Evolutionary conservation across 2,329 filamentous ascomycete species (phyloP).

Genomic region (Apiospora marii): DNA sequence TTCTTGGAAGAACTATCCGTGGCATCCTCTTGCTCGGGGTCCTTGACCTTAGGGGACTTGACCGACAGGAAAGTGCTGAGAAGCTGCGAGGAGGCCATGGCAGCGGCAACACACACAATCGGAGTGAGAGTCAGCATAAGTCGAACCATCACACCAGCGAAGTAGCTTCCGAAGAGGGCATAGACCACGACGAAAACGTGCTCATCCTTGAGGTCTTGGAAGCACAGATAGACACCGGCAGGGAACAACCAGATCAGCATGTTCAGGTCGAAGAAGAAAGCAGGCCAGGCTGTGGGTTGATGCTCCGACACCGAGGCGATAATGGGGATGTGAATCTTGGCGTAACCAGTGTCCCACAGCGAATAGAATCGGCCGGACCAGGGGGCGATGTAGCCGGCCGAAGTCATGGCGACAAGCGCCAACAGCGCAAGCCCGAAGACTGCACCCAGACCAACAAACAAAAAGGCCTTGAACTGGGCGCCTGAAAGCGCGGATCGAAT

Average conservation of each 20-base stretch:
- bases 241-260: conserved; percentile 99
- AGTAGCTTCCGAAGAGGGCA: conserved; percentile 95
- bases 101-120: conserved; percentile 93
- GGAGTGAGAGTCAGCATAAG: conserved; percentile 97
- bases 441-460: conserved; percentile 76
- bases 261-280: conserved; percentile 99
- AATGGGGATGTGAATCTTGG: conserved; percentile 99
- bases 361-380: conserved; percentile 99
- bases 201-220: conserved; percentile 91
- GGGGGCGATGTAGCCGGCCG: conserved; percentile 90
- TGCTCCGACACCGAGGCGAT: conserved; percentile 99
- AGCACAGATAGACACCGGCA: conserved; percentile 97
- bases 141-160: conserved; percentile 98
- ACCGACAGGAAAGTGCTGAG: conserved; percentile 83
- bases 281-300: conserved; percentile 97
- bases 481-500: conserved; percentile 87
- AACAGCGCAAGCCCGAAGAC: conserved; percentile 72
- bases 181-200: conserved; percentile 99
- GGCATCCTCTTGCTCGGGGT: conserved; percentile 51
- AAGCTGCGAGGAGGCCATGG: conserved; percentile 85
- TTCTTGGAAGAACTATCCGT: conserved; percentile 67
- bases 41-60: conserved; percentile 65
- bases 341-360: conserved; percentile 97
- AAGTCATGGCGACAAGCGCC: conserved; percentile 85
- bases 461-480: conserved; percentile 92